Base-by-base conservation (phyloP, 257 asterid genomes). In the Parsonsia alboflavescens region DNA sequence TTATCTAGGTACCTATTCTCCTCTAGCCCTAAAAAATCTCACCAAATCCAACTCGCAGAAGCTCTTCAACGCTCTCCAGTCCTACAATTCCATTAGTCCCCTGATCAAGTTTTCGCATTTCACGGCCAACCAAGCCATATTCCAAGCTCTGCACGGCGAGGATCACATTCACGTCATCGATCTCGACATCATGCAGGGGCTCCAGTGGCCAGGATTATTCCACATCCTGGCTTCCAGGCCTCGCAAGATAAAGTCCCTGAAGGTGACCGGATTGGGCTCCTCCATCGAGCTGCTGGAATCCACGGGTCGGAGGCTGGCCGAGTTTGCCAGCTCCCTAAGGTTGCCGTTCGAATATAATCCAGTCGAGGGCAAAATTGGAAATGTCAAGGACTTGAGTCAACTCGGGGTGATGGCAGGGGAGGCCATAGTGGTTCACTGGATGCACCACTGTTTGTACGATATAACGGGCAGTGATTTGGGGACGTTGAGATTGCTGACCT, bases 111-210 rank as follows among this genome's bases (percentile, higher is more conserved):
- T 93, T 88, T 89, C 98, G 0, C 98, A 93, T 82, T 93, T 88
- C 87, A 93, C 98, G 0, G 96, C 98, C 11, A 93, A 93, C 41
- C 98, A 93, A 33, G 98, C 98, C 52, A 93, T 93, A 69, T 94
- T 84, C 78, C 91, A 84, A 17, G 96, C 94, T 6, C 82, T 90
- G 39, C 94, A 89, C 80, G 89, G 91, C 57, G 90, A 86, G 85
- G 97, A 93, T 65, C 90, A 85, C 75, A 96, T 91, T 80, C 98
- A 93, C 87, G 82, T 93, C 82, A 91, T 93, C 88, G 98, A 93
- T 76, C 91, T 93, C 70, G 97, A 93, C 85, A 86, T 93, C 75
- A 93, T 93, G 97, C 98, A 91, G 79, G 98, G 98, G 17, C 98
- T 93, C 74, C 97, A 93, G 44, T 93, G 98, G 98, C 98, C 98